Base-by-base conservation (phyloP, 1,139 yeast species). In the Kodamaea ohmeri region DNA sequence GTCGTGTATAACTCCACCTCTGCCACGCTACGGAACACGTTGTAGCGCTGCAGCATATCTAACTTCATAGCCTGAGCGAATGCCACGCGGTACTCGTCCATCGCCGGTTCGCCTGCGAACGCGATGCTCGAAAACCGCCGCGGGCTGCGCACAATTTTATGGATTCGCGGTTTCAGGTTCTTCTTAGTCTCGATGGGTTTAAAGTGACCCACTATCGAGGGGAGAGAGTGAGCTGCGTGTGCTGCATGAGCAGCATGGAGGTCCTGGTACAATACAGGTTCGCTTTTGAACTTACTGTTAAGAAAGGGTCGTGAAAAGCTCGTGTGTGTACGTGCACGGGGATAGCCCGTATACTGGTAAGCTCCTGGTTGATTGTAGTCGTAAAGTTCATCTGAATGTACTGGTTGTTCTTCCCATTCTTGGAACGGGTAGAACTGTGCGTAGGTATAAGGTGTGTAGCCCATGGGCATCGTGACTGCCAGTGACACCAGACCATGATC, bases 131-230 rank as follows among this genome's bases (percentile, higher is more conserved):
- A 33, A 28, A 17, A 40, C 38, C 25, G 42, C 33, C 19, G 42
- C 42, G 26, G 35, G 32, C 32, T 41, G 34, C 44, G 44, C 34
- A 47, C 50, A 19, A 66, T 52, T 42, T 63, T 64, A 45, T 65
- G 56, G 42, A 67, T 66, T 20, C 70, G 48, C 1, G 73, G 73
- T 25, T 59, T 56, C 12, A 61, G 50, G 45, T 66, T 66, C 41
- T 55, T 54, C 43, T 67, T 67, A 8, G 72, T 65, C 32, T 60
- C 61, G 5, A 55, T 60, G 5, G 73, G 73, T 40, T 62, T 63
- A 51, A 57, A 66, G 37, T 59, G 49, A 11, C 26, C 35, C 19
- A 34, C 32, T 3, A 38, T 27, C 1, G 43, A 29, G 4, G 40
- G 43, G 15, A 36, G 32, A 4, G 35, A n/a, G n/a, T n/a, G n/a